Conservation (phyloP, 2,329 filamentous ascomycete species). For the Penicillium corylophilum region DNA sequence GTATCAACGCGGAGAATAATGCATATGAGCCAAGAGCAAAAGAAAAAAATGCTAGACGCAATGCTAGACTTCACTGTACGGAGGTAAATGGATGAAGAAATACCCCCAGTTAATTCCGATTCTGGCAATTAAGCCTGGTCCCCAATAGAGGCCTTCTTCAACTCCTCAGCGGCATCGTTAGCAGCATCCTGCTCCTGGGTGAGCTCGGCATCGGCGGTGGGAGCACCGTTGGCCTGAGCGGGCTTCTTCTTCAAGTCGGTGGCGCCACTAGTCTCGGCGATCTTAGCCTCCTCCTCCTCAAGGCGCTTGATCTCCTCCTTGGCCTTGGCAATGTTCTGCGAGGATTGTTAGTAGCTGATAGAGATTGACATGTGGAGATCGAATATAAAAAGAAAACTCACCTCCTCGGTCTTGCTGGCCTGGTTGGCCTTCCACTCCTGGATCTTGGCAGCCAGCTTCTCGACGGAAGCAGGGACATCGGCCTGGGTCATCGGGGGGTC, state of each 20-base stretch:
- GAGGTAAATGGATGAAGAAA: not conserved
- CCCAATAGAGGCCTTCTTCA: conserved; percentile 62
- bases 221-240: conserved; percentile 53
- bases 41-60: conserved; percentile 27
- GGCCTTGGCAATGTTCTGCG: conserved; percentile 92
- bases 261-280: conserved; percentile 40
- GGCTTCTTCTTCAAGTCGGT: conserved; percentile 56
- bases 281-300: conserved; percentile 65
- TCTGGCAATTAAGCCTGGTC: conserved; percentile 44
- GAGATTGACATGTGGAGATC: not conserved
- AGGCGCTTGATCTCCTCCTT: conserved; percentile 92
- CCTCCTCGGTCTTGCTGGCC: conserved; percentile 82
- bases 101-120: conserved; percentile 8
- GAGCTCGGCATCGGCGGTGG: conserved; percentile 54
- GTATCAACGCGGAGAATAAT: conserved; percentile 20
- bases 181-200: conserved; percentile 60
- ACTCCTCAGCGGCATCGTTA: conserved; percentile 58
- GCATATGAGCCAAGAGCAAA: conserved; percentile 20
- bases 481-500: conserved; percentile 83
- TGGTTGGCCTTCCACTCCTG: conserved; percentile 90
- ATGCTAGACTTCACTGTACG: conserved; percentile 25
- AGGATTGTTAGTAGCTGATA: conserved; percentile 17
- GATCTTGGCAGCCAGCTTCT: conserved; percentile 92
- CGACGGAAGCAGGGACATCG: conserved; percentile 74
- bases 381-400: conserved; percentile 50